Conservation (phyloP, 2,329 filamentous ascomycete species). For the Trichoderma asperellum region DNA sequence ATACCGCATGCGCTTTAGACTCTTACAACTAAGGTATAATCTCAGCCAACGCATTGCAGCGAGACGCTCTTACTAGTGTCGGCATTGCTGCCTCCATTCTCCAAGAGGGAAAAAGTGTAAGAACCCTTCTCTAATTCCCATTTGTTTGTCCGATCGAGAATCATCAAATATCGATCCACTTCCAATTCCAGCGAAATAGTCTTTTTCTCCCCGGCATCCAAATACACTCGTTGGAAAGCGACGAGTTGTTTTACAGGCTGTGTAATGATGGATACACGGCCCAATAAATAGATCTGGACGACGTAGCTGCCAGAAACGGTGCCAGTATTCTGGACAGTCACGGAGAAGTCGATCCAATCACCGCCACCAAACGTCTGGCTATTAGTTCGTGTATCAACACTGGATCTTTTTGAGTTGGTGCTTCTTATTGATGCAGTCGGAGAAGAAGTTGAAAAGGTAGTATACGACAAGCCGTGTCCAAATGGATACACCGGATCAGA, state of each 20-base stretch:
- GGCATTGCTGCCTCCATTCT: constrained; percentile 20
- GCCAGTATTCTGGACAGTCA: constrained; percentile 15
- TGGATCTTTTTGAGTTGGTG: not conserved
- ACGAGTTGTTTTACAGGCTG: constrained; percentile 26
- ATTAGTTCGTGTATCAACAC: not conserved
- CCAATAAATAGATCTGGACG: constrained; percentile 20
- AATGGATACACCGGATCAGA: constrained; percentile 25
- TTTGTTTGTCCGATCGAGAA: constrained; percentile 19
- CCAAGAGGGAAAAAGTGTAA: constrained; percentile 26
- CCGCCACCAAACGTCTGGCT: constrained; percentile 11
- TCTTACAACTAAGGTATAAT: no score
- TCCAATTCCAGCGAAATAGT: constrained; percentile 11
- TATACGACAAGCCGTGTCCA: constrained; percentile 26
- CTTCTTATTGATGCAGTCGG: constrained; percentile 13
- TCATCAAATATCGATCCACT: constrained; percentile 27
- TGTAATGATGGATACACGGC: constrained; percentile 24
- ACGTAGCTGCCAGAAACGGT: constrained; percentile 25
- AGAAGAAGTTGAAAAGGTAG: constrained; percentile 16
- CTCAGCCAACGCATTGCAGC: constrained; percentile 11
- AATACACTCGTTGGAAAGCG: constrained; percentile 26
- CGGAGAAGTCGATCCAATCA: constrained; percentile 22
- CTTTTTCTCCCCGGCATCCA: constrained; percentile 22
- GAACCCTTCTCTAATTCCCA: constrained; percentile 26
- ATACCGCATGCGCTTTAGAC: not conserved
- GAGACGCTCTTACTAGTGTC: constrained; percentile 25